Evolutionary conservation across 768 basidiomycete genomes (phyloP), one percentile per base, ranked within the genome.

Genomic region (Tremella fuciformis): DNA sequence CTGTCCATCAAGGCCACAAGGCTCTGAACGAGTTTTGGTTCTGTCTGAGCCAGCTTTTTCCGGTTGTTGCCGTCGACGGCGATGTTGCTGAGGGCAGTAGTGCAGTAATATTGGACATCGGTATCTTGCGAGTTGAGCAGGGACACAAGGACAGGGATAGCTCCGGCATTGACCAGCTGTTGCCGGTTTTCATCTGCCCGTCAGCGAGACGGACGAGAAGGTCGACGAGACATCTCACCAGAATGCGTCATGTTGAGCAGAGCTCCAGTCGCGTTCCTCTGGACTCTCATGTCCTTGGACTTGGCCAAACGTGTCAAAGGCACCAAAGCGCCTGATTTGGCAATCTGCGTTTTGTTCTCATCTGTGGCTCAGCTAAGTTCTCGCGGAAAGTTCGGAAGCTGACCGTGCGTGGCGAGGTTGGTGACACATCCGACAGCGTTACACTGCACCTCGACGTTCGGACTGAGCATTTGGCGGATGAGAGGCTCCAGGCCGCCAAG

Each of bases 81-180:
- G 65, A 99, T 99, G 73, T 99, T 99, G 76, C 89, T 92, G 68
- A 99, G 79, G 6, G 96, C 96, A 13, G 96, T 99, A 6, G 96
- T 99, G 78, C 96, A 99, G 76, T 99, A 99, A 73, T 99, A 99
- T 76, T 99, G 96, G 1, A 99, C 96, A 73, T 99, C 96, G n/a
- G 96, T 99, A 76, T 99, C 96, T 49, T 88, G 85, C 4, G 90
- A 92, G 74, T 93, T 96, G 62, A 99, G 81, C 34, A 99, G 82
- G 71, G 87, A 87, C 65, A 99, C 96, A 11, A 94, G 84, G 26
- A 99, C 96, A 15, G 96, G 96, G 59, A 99, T 97, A 19, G 96
- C 96, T 3, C 96, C 96, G 25, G 96, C 96, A 65, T 91, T 92
- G 66, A 99, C 96, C 55, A 99, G 87, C 69, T 98, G 94, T 71